Evolutionary conservation across 352 stramenopile genomes (phyloP).

Genomic region (Globisporangium megalacanthum): DNA sequence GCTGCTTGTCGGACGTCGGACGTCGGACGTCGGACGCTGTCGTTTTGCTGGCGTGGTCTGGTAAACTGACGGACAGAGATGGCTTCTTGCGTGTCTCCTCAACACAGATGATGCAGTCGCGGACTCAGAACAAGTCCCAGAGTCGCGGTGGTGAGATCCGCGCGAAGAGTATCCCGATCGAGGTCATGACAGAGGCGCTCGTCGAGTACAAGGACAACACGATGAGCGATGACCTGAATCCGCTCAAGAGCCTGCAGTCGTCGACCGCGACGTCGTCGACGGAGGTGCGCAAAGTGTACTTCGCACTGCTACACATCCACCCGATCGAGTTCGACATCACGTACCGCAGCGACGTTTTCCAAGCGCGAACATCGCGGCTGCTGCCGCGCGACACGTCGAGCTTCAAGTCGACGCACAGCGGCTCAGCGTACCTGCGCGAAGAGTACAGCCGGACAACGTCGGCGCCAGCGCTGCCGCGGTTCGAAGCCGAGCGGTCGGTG

Average conservation of each 20-base stretch:
- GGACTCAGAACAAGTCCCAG: constrained; percentile 55
- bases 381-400: constrained; percentile 49
- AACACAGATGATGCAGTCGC: constrained; percentile 51
- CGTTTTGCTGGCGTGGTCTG: too few species aligned
- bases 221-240: constrained; percentile 70
- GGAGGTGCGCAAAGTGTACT: constrained; percentile 83
- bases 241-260: constrained; percentile 61
- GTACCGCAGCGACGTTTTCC: constrained; percentile 83
- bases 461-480: constrained; percentile 20
- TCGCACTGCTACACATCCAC: constrained; percentile 83
- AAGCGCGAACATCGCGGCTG: constrained; percentile 47
- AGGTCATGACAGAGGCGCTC: constrained; percentile 74
- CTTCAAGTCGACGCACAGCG: constrained; percentile 24
- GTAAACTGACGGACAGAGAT: too few species aligned
- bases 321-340: constrained; percentile 87
- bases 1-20: background rate
- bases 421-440: constrained; percentile 14
- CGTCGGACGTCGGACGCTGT: background rate
- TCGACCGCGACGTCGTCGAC: constrained; percentile 62
- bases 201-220: constrained; percentile 77
- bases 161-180: constrained; percentile 76
- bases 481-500: constrained; percentile 25
- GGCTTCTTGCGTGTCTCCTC: background rate
- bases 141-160: constrained; percentile 75
- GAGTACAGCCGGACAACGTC: constrained; percentile 35